Evolutionary conservation across 805 yeast genomes (phyloP).

Genomic region (Yamadazyma takamatsuzukensis): DNA sequence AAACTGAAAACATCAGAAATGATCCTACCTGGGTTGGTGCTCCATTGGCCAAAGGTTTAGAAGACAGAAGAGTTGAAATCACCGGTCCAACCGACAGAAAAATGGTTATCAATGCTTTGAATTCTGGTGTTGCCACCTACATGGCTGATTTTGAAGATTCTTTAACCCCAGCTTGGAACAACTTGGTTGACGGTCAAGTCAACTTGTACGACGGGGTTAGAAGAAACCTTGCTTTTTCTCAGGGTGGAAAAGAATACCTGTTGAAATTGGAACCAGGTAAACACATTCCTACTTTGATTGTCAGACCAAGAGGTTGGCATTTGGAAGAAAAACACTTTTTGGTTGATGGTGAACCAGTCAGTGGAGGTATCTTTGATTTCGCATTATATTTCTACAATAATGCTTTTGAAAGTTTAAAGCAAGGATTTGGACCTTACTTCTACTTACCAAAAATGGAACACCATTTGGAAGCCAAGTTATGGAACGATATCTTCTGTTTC

Average conservation of each 20-base stretch:
- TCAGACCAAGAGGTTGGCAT: slow-evolving; percentile 90
- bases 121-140: slow-evolving; percentile 74
- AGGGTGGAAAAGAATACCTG: slow-evolving; percentile 43
- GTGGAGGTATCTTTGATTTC: slow-evolving; percentile 76
- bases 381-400: slow-evolving; percentile 76
- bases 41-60: slow-evolving; percentile 66
- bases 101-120: slow-evolving; percentile 79
- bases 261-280: slow-evolving; percentile 45
- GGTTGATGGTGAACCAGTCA: slow-evolving; percentile 72
- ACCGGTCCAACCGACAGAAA: slow-evolving; percentile 85
- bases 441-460: slow-evolving; percentile 86
- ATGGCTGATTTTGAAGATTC: slow-evolving; percentile 89
- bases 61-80: slow-evolving; percentile 74
- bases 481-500: slow-evolving; percentile 78
- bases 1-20: slow-evolving; percentile 65
- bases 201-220: slow-evolving; percentile 75
- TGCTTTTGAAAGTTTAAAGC: slow-evolving; percentile 55
- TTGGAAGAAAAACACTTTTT: slow-evolving; percentile 68
- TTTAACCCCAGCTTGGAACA: slow-evolving; percentile 79
- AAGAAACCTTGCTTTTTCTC: slow-evolving; percentile 45
- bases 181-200: slow-evolving; percentile 77
- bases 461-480: slow-evolving; percentile 74
- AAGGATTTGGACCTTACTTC: slow-evolving; percentile 78
- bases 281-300: slow-evolving; percentile 73
- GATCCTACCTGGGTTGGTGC: slow-evolving; percentile 77